Conservation (phyloP, 2,329 filamentous ascomycete species). For the Colletotrichum liaoningense region DNA sequence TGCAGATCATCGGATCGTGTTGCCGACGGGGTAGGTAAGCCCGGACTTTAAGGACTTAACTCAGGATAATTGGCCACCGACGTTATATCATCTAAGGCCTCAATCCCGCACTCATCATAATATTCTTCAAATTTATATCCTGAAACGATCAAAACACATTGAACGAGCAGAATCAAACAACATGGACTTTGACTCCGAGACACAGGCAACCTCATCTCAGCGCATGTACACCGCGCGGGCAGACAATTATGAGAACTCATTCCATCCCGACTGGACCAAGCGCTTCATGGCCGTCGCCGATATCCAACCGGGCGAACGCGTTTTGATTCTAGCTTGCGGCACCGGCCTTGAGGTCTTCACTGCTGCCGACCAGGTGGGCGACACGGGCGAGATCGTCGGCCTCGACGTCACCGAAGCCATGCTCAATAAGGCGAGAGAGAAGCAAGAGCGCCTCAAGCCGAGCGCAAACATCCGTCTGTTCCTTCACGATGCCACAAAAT, state of each 20-base stretch:
- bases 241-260: slow-evolving; percentile 46
- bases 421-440: slow-evolving; percentile 43
- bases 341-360: slow-evolving; percentile 47
- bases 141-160: not conserved
- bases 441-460: slow-evolving; percentile 39
- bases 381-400: slow-evolving; percentile 42
- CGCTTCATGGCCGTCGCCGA: slow-evolving; percentile 43
- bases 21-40: slow-evolving; percentile 1
- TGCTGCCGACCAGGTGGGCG: slow-evolving; percentile 42
- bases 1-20: not conserved
- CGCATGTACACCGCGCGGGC: slow-evolving; percentile 48
- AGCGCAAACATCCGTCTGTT: slow-evolving; percentile 35
- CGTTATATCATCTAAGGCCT: not conserved
- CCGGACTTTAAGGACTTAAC: not conserved
- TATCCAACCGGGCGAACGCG: slow-evolving; percentile 40
- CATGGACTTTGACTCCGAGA: slow-evolving; percentile 35
- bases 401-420: slow-evolving; percentile 47
- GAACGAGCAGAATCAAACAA: not conserved
- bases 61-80: not conserved
- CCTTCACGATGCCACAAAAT: slow-evolving; percentile 43
- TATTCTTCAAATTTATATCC: not conserved
- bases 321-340: slow-evolving; percentile 49
- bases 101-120: not conserved
- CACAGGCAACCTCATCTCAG: slow-evolving; percentile 39
- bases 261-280: slow-evolving; percentile 46